Conservation (phyloP, 2,329 filamentous ascomycete genomes). For the Ploettnerulaceae sp. region DNA sequence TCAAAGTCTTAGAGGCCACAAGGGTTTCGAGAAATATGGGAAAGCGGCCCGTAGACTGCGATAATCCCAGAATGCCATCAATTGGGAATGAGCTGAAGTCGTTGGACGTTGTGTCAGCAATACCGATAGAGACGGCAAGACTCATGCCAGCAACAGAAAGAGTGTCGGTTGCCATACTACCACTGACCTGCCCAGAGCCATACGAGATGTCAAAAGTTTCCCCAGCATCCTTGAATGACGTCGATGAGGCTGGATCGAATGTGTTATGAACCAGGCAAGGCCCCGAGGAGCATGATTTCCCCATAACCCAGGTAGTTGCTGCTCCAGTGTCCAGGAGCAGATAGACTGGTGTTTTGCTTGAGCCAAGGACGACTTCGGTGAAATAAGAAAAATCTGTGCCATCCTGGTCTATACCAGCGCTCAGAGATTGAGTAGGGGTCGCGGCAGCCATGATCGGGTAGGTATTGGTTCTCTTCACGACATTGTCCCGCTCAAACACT, state of each 20-base stretch:
- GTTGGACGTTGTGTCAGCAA: constrained; percentile 64
- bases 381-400: constrained; percentile 65
- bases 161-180: constrained; percentile 60
- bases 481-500: constrained; percentile 5
- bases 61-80: constrained; percentile 80
- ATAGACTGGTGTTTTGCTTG: constrained; percentile 48
- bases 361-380: constrained; percentile 52
- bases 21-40: constrained; percentile 66
- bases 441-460: constrained; percentile 25
- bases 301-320: constrained; percentile 80
- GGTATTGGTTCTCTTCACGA: constrained; percentile 24
- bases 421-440: constrained; percentile 43
- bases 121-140: constrained; percentile 63
- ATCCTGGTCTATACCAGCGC: constrained; percentile 56
- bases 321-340: constrained; percentile 65
- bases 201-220: constrained; percentile 65
- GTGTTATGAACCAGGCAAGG: constrained; percentile 66
- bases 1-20: constrained; percentile 49
- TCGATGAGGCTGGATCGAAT: constrained; percentile 63
- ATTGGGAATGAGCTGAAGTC: constrained; percentile 78
- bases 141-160: constrained; percentile 62
- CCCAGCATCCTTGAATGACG: constrained; percentile 50
- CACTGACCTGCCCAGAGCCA: constrained; percentile 70
- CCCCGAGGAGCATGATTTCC: constrained; percentile 57
- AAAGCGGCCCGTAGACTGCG: constrained; percentile 50